These are phyloP conservation scores for Aspergillus ostianus DNA, from an alignment of 495 filamentous ascomycete species.

Conservation along the genomic window DNA sequence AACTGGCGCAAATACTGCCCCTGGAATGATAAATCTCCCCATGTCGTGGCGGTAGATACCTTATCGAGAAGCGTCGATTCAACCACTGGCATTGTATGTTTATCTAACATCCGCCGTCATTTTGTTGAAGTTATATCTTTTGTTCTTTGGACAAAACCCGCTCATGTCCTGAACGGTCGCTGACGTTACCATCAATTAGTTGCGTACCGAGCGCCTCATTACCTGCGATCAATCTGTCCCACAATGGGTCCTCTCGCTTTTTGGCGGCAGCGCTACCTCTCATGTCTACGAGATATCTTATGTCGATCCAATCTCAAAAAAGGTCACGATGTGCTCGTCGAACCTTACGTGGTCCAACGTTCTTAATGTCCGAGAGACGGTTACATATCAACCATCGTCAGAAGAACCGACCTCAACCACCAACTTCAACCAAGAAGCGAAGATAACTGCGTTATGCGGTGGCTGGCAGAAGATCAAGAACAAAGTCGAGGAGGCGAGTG, in stretches of 20 bases:
- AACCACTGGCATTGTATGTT: constrained; percentile 74
- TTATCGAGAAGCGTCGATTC: constrained; percentile 78
- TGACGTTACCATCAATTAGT: constrained; percentile 33
- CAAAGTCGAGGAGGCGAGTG: constrained; percentile 85
- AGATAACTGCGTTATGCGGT: constrained; percentile 90
- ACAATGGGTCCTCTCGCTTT: constrained; percentile 75
- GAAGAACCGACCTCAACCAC: constrained; percentile 58
- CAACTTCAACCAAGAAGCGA: constrained; percentile 79
- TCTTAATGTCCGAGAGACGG: constrained; percentile 84
- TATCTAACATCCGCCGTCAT: not conserved
- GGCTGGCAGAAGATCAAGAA: constrained; percentile 95
- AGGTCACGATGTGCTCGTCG: constrained; percentile 88
- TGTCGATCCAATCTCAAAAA: constrained; percentile 76
- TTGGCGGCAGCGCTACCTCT: constrained; percentile 70
- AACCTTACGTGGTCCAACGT: constrained; percentile 91
- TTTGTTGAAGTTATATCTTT: not conserved
- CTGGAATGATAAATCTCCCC: constrained; percentile 93
- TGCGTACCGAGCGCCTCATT: constrained; percentile 95
- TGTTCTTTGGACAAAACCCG: not conserved
- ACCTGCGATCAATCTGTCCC: constrained; percentile 89
- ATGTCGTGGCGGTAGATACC: constrained; percentile 94
- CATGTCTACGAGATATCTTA: constrained; percentile 94
- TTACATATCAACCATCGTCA: constrained; percentile 69
- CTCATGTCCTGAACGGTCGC: not conserved
- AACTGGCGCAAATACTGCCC: constrained; percentile 99